Base-by-base conservation (phyloP, 345 rosid species). In the Euphorbia peplus region DNA sequence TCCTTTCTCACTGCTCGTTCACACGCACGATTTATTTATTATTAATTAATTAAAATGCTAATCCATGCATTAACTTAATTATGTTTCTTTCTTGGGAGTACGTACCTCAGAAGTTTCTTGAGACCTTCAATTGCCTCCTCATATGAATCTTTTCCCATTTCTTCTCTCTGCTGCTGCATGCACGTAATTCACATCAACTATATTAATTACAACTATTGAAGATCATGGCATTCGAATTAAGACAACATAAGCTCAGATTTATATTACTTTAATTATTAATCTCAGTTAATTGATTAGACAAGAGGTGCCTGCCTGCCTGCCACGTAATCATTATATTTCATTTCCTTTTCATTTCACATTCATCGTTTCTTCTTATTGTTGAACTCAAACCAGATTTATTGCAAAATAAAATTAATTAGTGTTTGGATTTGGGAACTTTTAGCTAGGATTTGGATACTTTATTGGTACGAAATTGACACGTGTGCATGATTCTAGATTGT, bases 91-190 rank as follows among this genome's bases (percentile, higher is more conserved):
- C n/a, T n/a, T n/a, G n/a, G n/a, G n/a, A n/a, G n/a, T n/a, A 4
- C 32, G 60, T 69, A 90, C 98, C 77, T 83, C 69, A 90, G 80
- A 69, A 93, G 89, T 64, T 86, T 90, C 85, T 90, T 85, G 70
- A 93, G 98, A 71, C 82, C 83, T 75, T 87, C 87, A 70, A 93
- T 77, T 75, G 97, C 95, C 53, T 90, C 82, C 66, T 90, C 89
- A 46, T 88, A 92, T 44, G 91, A 75, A 64, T 88, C 77, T 46
- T 71, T 78, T 32, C 79, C 91, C 98, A 93, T 93, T 51, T 73
- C 84, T 81, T 85, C 82, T 73, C 80, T 75, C 82, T 86, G 81
- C 68, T n/a, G n/a, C n/a, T n/a, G n/a, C n/a, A n/a, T n/a, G n/a
- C n/a, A n/a, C n/a, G n/a, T n/a, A n/a, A n/a, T n/a, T n/a, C n/a